Base-by-base conservation (phyloP, 768 basidiomycete genomes). In the Lactifluus pinguis region DNA sequence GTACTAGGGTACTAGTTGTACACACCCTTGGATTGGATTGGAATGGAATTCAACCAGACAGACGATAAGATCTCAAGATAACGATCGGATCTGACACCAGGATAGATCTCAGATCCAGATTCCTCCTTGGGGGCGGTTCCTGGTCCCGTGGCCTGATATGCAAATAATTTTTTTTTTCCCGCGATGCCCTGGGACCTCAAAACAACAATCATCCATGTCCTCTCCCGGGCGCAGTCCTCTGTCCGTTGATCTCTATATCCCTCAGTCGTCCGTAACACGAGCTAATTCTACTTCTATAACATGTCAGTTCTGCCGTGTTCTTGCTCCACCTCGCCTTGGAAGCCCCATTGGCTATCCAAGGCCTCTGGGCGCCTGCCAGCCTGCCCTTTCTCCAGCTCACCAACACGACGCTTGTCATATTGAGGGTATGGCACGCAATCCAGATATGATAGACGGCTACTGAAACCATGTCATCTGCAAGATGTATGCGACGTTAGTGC, bases 321-420 rank as follows among this genome's bases (percentile, higher is more conserved):
- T 76, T 93, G 42, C 73, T 92, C 32, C 91, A 93, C 67, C 81
- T 90, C 66, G 87, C 85, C 6, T 75, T 92, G 58, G 91, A 93
- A 70, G 78, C 82, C 6, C 91, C 91, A 0, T 69, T 93, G 21
- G 89, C 84, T 3, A 72, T 93, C 36, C 89, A 92, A 70, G 88
- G 89, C 6, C 72, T 92, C 17, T 82, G 81, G 75, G 77, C 83
- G 0, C 84, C 88, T 1, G 67, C 72, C 17, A 75, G 71, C 15
- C 71, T 92, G 19, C 91, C 91, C 0, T 91, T 93, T 70, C 65
- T 92, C 57, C 82, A 90, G 69, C 77, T 91, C 66, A 92, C 85
- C 67, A 93, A 93, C 75, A 92, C 91, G 6, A 82, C 89, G 0
- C 53, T 92, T 8, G 82, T 90, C 2, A 64, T 92, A 8, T 72